These are phyloP conservation scores for Boletellus dicymbophilus DNA, from an alignment of 1,284 basidiomycete species.

Conservation along the genomic window DNA sequence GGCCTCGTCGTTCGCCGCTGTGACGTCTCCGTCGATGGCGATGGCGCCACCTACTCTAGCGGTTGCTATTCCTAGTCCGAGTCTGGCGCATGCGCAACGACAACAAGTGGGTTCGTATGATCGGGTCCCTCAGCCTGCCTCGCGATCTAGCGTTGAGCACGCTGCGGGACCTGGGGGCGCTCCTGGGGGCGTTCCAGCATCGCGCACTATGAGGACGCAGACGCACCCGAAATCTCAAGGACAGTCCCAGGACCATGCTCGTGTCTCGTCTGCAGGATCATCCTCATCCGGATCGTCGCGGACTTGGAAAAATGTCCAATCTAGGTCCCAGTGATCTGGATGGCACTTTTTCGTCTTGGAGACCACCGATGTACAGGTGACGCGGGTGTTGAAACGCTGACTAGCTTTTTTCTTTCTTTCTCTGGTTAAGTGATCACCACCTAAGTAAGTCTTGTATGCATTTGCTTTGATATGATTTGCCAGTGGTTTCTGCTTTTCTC, in stretches of 20 bases:
- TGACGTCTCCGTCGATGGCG: slow-evolving; percentile 7
- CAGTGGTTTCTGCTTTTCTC: too few species aligned
- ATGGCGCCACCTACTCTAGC: not conserved
- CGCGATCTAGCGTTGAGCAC: slow-evolving; percentile 18
- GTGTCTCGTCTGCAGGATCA: slow-evolving; percentile 6
- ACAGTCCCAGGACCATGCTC: not conserved
- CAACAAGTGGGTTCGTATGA: slow-evolving; percentile 4
- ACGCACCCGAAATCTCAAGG: slow-evolving; percentile 4
- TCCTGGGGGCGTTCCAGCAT: too few species aligned
- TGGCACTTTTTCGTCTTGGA: too few species aligned
- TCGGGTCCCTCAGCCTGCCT: slow-evolving; percentile 1
- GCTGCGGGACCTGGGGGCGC: slow-evolving; percentile 3
- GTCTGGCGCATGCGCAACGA: not conserved
- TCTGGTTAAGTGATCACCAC: too few species aligned
- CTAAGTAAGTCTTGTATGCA: too few species aligned
- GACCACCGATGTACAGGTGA: not conserved
- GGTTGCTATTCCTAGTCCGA: too few species aligned
- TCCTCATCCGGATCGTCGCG: slow-evolving; percentile 23
- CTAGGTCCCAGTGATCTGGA: slow-evolving; percentile 12
- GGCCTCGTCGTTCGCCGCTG: slow-evolving; percentile 11
- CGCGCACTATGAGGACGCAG: slow-evolving; percentile 6
- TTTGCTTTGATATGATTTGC: too few species aligned
- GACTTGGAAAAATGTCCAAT: slow-evolving; percentile 15
- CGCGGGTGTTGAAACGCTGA: too few species aligned
- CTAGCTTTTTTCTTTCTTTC: too few species aligned